Base-by-base conservation (phyloP, 139 green algal species). In the Tetraselmis chui region DNA sequence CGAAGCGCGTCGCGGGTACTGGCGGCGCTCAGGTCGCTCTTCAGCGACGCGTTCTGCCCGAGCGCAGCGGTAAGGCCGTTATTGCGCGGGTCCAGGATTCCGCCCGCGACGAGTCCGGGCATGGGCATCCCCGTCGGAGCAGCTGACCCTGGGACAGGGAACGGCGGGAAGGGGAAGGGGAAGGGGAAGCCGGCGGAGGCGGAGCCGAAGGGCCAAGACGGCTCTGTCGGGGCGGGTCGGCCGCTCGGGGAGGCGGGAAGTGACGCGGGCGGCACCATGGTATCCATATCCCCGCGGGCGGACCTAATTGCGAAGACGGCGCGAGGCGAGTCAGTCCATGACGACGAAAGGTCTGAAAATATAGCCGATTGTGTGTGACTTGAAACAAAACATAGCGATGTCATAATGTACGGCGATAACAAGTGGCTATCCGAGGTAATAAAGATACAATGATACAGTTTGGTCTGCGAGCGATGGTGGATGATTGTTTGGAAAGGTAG, bases 1-100 rank as follows among this genome's bases (percentile, higher is more conserved):
- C 86, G 85, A 23, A 97, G 85, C 2, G 92, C 89, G 79, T 95
- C 90, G 0, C 92, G 85, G 30, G 90, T 89, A 75, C 28, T 30
- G 5, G 74, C 26, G 76, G 82, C 75, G 80, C 30, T 30, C 78
- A 22, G 32, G 11, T 22, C 28, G 28, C 59, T 32, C 29, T 29
- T 23, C 22, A 78, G 24, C 0, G 11, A 29, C 11, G 27, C 27
- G 45, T 18, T 67, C 45, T 67, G 45, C 45, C 45, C 45, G 11
- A 67, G 45, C 45, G 45, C 45, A 18, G 45, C 45, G 11, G 45
- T 18, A 5, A 67, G 45, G 45, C 45, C 45, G 45, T 5, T 5
- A 67, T 5, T 5, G n/a, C 82, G 78, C 2, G 28, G 75, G 0
- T 82, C 82, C 75, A 90, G 80, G 27, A 82, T 28, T 27, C 28